Evolutionary conservation across 257 asterid genomes (phyloP), one percentile per base, ranked within the genome.

Genomic region (Solanum etuberosum): DNA sequence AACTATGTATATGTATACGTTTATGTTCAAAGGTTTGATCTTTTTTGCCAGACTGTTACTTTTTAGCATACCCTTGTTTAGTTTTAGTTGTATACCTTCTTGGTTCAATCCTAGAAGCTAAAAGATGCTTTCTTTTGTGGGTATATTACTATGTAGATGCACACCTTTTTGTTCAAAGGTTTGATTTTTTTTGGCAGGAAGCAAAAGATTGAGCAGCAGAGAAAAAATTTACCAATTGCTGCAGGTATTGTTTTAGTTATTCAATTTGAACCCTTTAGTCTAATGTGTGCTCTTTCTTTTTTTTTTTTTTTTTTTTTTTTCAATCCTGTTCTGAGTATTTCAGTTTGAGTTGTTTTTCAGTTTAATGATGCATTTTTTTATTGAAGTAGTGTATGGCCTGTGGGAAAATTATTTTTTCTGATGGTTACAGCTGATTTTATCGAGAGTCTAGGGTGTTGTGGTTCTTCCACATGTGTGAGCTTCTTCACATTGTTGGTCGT

Each of bases 201-300:
- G 91, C 94, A 90, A 89, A 90, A 86, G 86, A 91, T 95, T 81
- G 93, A 92, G 83, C 91, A 93, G 71, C 99, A 95, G 91, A 89
- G 94, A 86, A 95, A 89, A 93, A 73, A 94, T 82, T 88, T 96
- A 59, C 98, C 99, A 76, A 95, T 96, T 87, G 99, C 99, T 90
- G 87, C 96, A 32, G 98, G 99, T 92, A 88, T 21, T 85, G 3
- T 16, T 86, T 46, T 16, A 1, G 1, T 16, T 61, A 20, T 37
- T 67, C 68, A 27, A 14, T 80, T 70, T 65, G 8, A 10, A 74
- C 32, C 14, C 23, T 0, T 85, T 43, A 16, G 23, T 61, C 78
- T 65, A 25, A 71, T 13, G 11, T 65, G 65, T 16, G 25, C 40
- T 86, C 31, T 20, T 35, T 23, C 14, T 27, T 20, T 27, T 40